A percentile compares a stretch with the other conserved stretches of the same genome.
phyloP scores from a whole-genome alignment of 179 eudicot genomes.

The Vitellaria paradoxa region DNA sequence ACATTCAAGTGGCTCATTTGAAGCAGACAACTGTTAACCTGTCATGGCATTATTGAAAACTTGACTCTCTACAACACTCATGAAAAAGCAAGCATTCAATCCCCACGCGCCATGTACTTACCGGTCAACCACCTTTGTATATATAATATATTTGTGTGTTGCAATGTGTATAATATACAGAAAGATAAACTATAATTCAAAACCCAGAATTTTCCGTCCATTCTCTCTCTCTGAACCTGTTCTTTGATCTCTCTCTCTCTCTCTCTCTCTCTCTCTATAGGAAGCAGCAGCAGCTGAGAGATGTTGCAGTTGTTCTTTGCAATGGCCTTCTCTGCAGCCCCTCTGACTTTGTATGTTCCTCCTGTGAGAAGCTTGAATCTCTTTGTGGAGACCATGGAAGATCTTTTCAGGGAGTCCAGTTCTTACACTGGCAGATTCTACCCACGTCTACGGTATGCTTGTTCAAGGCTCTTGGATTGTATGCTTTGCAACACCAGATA shows the following conservation, averaged over 20 bases:
- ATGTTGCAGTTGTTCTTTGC: conserved; percentile 68
- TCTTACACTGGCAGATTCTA: conserved; percentile 37
- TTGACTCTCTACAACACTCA: background rate
- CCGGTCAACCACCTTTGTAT: conserved; percentile 14
- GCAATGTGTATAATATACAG: background rate
- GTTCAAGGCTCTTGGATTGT: conserved; percentile 40
- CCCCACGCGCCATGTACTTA: background rate
- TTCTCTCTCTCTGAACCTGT: background rate
- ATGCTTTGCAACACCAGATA: conserved; percentile 30
- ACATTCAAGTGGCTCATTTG: too few species aligned
- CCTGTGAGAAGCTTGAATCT: conserved; percentile 65
- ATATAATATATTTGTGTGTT: background rate
- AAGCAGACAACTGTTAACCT: background rate
- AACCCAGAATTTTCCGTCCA: background rate
- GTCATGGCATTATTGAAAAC: background rate
- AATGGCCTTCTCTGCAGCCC: conserved; percentile 77
- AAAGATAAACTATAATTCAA: background rate
- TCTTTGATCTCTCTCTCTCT: background rate
- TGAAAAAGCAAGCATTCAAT: background rate
- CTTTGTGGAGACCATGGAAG: conserved; percentile 57
- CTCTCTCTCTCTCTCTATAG: conserved; percentile 7
- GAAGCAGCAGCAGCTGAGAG: conserved; percentile 2
- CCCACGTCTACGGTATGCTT: conserved; percentile 52
- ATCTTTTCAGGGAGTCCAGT: conserved; percentile 39
- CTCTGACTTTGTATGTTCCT: conserved; percentile 71